Conservation (phyloP, 768 basidiomycete genomes). For the Leccinum incarnatum region DNA sequence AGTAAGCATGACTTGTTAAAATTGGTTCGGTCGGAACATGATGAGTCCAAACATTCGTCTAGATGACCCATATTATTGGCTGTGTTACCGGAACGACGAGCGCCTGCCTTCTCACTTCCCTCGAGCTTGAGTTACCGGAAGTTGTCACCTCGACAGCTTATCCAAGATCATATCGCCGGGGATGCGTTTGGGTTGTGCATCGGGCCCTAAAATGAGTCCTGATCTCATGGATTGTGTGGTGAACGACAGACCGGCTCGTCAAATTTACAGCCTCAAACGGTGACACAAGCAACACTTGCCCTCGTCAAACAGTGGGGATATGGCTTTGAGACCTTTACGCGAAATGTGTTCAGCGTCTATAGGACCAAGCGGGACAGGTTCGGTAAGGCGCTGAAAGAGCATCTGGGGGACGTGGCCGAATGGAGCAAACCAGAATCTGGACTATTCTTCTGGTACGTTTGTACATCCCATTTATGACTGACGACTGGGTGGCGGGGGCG, state of each 20-base stretch:
- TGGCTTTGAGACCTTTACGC: constrained; percentile 64
- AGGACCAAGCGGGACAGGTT: constrained; percentile 67
- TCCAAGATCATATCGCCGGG: constrained; percentile 38
- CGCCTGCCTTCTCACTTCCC: constrained; percentile 29
- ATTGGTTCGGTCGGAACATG: background rate
- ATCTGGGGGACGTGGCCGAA: constrained; percentile 69
- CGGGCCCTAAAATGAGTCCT: too few relatives aligned
- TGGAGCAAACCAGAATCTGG: constrained; percentile 50
- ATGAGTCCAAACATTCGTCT: background rate
- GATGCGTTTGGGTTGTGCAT: too few relatives aligned
- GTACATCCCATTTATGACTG: too few relatives aligned
- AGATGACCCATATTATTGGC: constrained; percentile 70
- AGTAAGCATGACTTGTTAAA: constrained; percentile 48
- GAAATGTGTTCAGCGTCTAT: constrained; percentile 60
- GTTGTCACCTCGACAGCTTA: constrained; percentile 70
- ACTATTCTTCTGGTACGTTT: background rate
- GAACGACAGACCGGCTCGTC: constrained; percentile 55
- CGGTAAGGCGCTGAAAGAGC: constrained; percentile 61
- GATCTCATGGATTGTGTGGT: background rate
- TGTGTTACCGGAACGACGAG: constrained; percentile 60
- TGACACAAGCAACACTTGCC: constrained; percentile 52
- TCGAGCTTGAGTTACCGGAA: background rate
- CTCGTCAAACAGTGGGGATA: constrained; percentile 66
- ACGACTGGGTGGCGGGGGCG: too few relatives aligned
- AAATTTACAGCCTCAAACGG: constrained; percentile 57